These are phyloP conservation scores for Nothopassalora personata DNA, from an alignment of 2,329 filamentous ascomycete species.

Conservation along the genomic window DNA sequence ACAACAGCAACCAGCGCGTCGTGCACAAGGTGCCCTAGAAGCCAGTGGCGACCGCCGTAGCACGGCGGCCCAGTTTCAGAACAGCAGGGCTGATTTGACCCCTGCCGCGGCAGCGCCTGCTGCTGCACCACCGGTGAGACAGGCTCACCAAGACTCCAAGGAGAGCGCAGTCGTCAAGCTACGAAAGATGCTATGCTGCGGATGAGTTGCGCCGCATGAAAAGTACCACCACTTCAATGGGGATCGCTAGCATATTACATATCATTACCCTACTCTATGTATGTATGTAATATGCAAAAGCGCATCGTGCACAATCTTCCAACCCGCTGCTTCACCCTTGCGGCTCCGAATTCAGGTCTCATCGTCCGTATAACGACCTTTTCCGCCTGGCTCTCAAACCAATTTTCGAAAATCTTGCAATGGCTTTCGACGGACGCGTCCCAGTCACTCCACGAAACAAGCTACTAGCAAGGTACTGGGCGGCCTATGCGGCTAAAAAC, in stretches of 20 bases:
- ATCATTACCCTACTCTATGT: background rate
- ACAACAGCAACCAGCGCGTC: constrained; percentile 29
- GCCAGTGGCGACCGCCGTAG: constrained; percentile 74
- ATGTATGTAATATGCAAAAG: background rate
- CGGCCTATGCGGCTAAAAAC: too few species aligned
- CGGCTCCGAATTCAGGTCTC: background rate
- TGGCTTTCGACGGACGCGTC: background rate
- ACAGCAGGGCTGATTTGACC: constrained; percentile 63
- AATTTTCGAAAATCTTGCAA: background rate
- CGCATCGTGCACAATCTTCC: background rate
- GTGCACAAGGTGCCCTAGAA: constrained; percentile 32
- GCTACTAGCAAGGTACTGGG: too few species aligned
- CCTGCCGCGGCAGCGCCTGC: constrained; percentile 7
- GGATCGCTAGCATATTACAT: background rate
- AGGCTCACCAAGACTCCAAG: constrained; percentile 51
- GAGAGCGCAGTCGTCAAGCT: constrained; percentile 84
- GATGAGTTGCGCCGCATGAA: constrained; percentile 38
- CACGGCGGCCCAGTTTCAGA: constrained; percentile 94
- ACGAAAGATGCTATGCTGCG: constrained; percentile 88
- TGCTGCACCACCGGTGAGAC: constrained; percentile 16
- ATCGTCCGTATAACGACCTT: background rate
- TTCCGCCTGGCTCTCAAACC: background rate
- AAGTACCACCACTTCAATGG: background rate
- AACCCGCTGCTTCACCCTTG: background rate
- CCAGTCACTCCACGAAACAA: too few species aligned